Evolutionary conservation across 2,329 filamentous ascomycete genomes (phyloP), one percentile per base, ranked within the genome.

Genomic region (Neofusicoccum cordaticola): DNA sequence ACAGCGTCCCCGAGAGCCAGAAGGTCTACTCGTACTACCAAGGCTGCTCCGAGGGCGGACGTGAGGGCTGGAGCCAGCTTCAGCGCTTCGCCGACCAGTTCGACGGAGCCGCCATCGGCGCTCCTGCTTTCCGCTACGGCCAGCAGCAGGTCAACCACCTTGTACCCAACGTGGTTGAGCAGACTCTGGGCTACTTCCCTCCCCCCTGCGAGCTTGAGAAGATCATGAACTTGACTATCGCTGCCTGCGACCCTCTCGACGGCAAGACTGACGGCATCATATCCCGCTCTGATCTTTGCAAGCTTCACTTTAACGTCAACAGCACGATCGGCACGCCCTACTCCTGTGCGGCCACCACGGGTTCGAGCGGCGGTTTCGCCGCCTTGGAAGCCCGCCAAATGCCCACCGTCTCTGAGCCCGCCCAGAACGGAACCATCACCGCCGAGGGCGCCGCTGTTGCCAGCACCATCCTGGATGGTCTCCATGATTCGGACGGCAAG

Each of bases 191-290:
- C 61, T 83, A 83, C 68, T 79, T 73, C 63, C 81, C 77, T 13
- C 76, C 73, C 13, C 75, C 77, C 11, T 82, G 81, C 67, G 82
- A 83, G 58, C 68, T 86, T n/a, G 75, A 78, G 6, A 81, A 80
- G 69, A 85, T 86, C 52, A 77, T 83, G 22, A 86, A 85, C 69
- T 75, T 78, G 39, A 86, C 84, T 3, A 85, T 87, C 52, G 75
- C 75, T 1, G 80, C 80, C 37, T 87, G 85, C 58, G 85, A 87
- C 66, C 74, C 78, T 7, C 75, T 87, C 4, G 85, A 87, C 64
- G 85, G 85, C 4, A 78, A 77, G 50, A 78, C 77, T 0, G 85
- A 87, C 63, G 84, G 84, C 15, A 82, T 87, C 3, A 78, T 87
- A 45, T 75, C 80, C 6, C 77, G 82, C 5, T 79, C 78, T 1